Evolutionary conservation across 306 rosid genomes (phyloP), one percentile per base, ranked within the genome.

Genomic region (Castanea mollissima): DNA sequence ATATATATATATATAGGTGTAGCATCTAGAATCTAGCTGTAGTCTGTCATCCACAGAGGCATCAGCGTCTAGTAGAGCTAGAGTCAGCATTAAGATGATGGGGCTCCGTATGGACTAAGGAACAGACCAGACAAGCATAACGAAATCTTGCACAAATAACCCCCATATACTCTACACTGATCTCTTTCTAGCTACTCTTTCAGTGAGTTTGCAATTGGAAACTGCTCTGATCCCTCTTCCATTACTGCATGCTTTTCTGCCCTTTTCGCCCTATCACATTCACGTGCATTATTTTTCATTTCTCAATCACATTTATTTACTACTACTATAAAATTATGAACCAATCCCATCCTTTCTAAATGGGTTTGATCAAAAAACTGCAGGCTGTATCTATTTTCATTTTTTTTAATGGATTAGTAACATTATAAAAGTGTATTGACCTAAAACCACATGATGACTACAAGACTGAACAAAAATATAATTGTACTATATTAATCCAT

Each of bases 81-180:
- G 71, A 35, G 46, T 67, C 78, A 80, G 69, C n/a, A 16, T 69
- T 67, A 3, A 23, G 25, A 55, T 64, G 15, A 38, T 38, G 19
- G 83, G 83, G 67, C 78, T 79, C 78, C 69, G 51, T 12, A 64
- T 80, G 69, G 75, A 71, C 67, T 13, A 62, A 62, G 69, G 20
- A 59, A 57, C 60, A 69, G 73, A 75, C 76, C 52, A 68, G 86
- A 83, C 86, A 78, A 79, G 44, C 76, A 35, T 74, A 83, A 74
- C 86, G 80, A 79, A 71, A 65, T 63, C 69, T 23, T 59, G 16
- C 65, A 59, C 65, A 10, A 58, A 20, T 20, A 59, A 20, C 32
- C 69, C 69, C 14, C 4, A 63, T 27, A 13, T 6, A 5, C 4
- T 63, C 20, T 27, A 49, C 54, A 49, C 54, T 49, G 46, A 38